phyloP scores from a whole-genome alignment of 176 grass and related monocot genomes.

The Oryza punctata region DNA sequence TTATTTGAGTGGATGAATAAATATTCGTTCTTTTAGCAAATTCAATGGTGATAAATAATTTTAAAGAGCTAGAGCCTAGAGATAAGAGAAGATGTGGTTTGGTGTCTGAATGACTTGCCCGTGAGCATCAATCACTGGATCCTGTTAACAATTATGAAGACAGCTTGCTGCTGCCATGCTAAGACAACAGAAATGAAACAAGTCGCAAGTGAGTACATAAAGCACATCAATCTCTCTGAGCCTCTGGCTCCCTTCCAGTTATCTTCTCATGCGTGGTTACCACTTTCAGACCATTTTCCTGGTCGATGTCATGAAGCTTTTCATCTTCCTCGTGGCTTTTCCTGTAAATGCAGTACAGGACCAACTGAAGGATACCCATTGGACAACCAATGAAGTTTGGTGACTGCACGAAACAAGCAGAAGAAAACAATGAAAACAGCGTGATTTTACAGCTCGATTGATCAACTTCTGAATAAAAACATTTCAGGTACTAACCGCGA shows the following conservation, averaged over 20 bases:
- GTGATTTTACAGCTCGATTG: background rate
- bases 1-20: too few relatives aligned
- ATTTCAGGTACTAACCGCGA: conserved; percentile 39
- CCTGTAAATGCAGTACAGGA: conserved; percentile 70
- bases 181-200: background rate
- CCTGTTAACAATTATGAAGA: conserved; percentile 6
- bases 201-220: background rate
- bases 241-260: conserved; percentile 10
- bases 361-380: conserved; percentile 57
- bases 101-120: background rate
- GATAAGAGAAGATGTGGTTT: background rate
- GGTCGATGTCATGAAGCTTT: conserved; percentile 35
- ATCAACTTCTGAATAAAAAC: background rate
- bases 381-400: conserved; percentile 71
- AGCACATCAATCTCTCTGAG: conserved; percentile 27
- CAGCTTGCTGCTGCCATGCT: background rate
- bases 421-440: background rate
- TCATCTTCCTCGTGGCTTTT: conserved; percentile 32
- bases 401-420: conserved; percentile 38
- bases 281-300: conserved; percentile 35
- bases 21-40: background rate
- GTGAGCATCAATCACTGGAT: background rate
- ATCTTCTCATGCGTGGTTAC: conserved; percentile 12
- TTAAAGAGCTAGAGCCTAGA: background rate
- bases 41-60: background rate